Percentiles rank a stretch among this genome's conserved stretches.
Evolutionary conservation across 2,329 filamentous ascomycete species (phyloP).

Genomic region (Immersiporthe knoxdaviesiana): DNA sequence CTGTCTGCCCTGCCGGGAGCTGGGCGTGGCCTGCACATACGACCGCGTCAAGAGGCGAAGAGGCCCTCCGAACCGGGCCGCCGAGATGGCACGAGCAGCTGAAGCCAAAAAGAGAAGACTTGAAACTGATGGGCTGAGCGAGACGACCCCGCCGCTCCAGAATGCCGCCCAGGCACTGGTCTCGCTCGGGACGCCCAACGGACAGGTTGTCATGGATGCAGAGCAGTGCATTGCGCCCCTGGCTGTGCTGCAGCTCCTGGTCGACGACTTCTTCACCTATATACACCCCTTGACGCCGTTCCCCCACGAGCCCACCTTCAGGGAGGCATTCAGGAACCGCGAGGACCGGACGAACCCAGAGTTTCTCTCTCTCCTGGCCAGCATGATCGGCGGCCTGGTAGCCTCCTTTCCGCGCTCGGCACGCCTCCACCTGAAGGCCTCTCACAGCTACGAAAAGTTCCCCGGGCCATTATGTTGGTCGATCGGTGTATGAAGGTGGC

Average conservation of each 20-base stretch:
- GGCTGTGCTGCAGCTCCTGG: conserved; percentile 67
- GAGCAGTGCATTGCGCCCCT: conserved; percentile 71
- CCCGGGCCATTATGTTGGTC: conserved; percentile 70
- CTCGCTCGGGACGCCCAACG: conserved; percentile 45
- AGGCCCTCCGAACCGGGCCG: conserved; percentile 62
- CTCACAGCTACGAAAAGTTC: conserved; percentile 66
- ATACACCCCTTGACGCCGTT: conserved; percentile 78
- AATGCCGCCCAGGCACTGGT: conserved; percentile 54
- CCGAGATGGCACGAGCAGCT: conserved; percentile 54
- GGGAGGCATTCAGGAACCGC: conserved; percentile 67
- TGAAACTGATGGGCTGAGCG: conserved; percentile 36
- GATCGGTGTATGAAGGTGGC: conserved; percentile 73
- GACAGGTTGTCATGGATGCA: conserved; percentile 52
- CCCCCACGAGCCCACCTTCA: conserved; percentile 77
- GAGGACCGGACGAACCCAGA: conserved; percentile 68
- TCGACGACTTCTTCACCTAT: conserved; percentile 84
- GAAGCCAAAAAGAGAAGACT: conserved; percentile 53
- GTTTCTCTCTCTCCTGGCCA: conserved; percentile 72
- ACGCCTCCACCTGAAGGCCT: conserved; percentile 68
- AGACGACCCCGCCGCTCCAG: conserved; percentile 47
- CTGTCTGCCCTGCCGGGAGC: conserved; percentile 59
- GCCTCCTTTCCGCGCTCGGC: conserved; percentile 76
- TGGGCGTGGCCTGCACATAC: conserved; percentile 62
- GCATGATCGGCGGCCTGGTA: conserved; percentile 75
- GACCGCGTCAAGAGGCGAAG: conserved; percentile 61